These are phyloP conservation scores for Geoglossum cookeanum DNA, from an alignment of 2,329 filamentous ascomycete species.

Conservation along the genomic window DNA sequence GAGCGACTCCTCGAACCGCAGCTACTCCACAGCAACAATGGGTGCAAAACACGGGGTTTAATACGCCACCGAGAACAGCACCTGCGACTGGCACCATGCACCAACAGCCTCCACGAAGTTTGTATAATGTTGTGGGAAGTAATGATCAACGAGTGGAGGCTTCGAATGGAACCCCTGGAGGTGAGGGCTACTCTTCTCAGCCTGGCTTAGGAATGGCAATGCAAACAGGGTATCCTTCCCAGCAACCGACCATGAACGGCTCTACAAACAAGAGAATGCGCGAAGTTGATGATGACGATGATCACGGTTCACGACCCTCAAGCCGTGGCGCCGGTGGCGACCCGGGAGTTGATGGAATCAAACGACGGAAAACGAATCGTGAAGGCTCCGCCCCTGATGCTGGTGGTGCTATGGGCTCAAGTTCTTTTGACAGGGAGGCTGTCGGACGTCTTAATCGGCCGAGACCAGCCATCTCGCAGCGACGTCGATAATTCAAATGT, in stretches of 20 bases:
- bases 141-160: conserved; percentile 45
- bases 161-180: conserved; percentile 43
- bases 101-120: conserved; percentile 50
- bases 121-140: conserved; percentile 69
- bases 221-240: conserved; percentile 41
- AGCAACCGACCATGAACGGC: conserved; percentile 47
- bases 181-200: conserved; percentile 53
- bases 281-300: conserved; percentile 39
- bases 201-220: conserved; percentile 37
- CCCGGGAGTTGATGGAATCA: conserved; percentile 32
- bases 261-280: conserved; percentile 41
- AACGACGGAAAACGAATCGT: conserved; percentile 62
- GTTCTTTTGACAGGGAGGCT: conserved; percentile 25
- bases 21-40: conserved; percentile 57
- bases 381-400: conserved; percentile 28
- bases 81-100: conserved; percentile 19
- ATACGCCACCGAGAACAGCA: conserved; percentile 47
- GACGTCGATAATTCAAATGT: conserved; percentile 11
- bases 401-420: conserved; percentile 25
- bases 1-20: conserved; percentile 69
- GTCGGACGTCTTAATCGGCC: conserved; percentile 14
- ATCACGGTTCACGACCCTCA: conserved; percentile 46
- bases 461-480: conserved; percentile 15
- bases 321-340: conserved; percentile 33
- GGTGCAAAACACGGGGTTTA: conserved; percentile 44